Base-by-base conservation (phyloP, 352 stramenopile genomes). In the Globisporangium polare region DNA sequence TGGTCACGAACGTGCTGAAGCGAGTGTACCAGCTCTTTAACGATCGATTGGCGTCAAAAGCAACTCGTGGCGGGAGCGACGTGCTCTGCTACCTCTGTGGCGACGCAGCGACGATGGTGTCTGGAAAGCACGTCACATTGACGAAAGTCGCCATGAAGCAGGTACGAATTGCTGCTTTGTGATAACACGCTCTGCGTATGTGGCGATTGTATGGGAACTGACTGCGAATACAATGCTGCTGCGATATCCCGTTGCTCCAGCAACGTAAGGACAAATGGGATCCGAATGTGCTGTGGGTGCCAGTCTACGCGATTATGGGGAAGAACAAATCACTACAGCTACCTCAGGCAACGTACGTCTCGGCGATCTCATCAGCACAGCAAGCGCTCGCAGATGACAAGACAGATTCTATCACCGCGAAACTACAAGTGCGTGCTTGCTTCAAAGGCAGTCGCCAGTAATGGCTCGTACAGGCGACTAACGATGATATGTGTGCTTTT, bases 1-100 rank as follows among this genome's bases (percentile, higher is more conserved):
- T 90, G n/a, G 51, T 67, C 3, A 72, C 74, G 12, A 51, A 47
- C 0, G 68, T 69, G n/a, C 59, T 89, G 3, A 88, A 85, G 74
- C 66, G 85, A 13, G 60, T 88, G 33, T 77, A 83, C 42, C 62
- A 54, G 37, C 53, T 81, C 17, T 73, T 66, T 37, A 15, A 50
- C 35, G 51, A 63, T 10, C 22, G 60, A 51, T 29, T 65, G 12
- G 58, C 69, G 46, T 62, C 60, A 18, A 67, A 15, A 15, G 39
- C 35, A 26, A 54, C 17, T 9, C 15, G 13, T 27, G 1, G 41
- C 47, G 10, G 49, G 41, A 33, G 24, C 43, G 37, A 67, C 22
- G 42, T 77, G 3, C 15, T 87, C 15, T 84, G 78, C 43, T 89
- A 73, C 64, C 45, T 85, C 24, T 69, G 66, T 43, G 75, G 75